phyloP scores from a whole-genome alignment of 2,329 filamentous ascomycete genomes.

The Phoma herbarum region DNA sequence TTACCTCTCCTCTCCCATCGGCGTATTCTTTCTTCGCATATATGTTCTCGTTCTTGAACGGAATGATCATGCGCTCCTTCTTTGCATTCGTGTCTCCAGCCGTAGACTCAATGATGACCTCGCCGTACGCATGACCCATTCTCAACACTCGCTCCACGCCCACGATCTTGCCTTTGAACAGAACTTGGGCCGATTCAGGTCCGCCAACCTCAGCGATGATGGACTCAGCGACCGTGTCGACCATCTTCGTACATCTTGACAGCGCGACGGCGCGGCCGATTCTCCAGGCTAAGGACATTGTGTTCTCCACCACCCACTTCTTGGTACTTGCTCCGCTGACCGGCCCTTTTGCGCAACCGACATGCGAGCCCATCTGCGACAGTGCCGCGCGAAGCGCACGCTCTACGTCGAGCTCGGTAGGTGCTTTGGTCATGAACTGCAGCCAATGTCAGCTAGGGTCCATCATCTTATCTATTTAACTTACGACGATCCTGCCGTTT shows the following conservation, averaged over 20 bases:
- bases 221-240: not conserved
- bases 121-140: not conserved
- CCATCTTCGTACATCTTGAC: not conserved
- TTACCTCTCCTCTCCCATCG: not conserved
- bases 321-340: not conserved
- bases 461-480: too few species aligned
- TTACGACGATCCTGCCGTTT: too few species aligned
- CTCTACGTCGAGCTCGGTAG: not conserved
- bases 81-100: not conserved
- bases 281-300: too few species aligned
- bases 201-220: not conserved
- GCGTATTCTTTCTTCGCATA: not conserved
- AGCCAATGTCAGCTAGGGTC: too few species aligned
- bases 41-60: not conserved
- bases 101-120: not conserved
- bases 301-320: too few species aligned
- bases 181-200: not conserved
- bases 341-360: slow-evolving; percentile 1
- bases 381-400: not conserved
- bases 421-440: too few species aligned
- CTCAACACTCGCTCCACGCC: not conserved
- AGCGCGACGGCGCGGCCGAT: not conserved
- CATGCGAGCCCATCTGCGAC: slow-evolving; percentile 2
- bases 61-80: not conserved
- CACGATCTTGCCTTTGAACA: not conserved